Base-by-base conservation (phyloP, 1,284 basidiomycete genomes). In the Xerocomus minutiporus region DNA sequence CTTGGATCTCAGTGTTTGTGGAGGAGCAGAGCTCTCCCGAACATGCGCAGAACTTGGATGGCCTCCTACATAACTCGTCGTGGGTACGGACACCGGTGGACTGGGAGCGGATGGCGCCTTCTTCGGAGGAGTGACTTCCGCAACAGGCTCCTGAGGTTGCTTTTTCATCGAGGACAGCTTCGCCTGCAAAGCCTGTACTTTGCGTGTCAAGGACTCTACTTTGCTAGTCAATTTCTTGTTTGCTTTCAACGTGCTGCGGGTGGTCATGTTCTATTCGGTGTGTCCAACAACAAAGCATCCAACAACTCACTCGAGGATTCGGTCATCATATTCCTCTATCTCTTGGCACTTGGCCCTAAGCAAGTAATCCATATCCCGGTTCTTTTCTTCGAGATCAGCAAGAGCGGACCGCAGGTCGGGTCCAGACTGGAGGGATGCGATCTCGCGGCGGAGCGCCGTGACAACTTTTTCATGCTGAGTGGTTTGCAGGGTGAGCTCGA, bases 311-410 rank as follows among this genome's bases (percentile, higher is more conserved):
- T 85, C 85, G 53, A 91, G 80, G 54, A 83, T 80, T 39, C 80
- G 80, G 64, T 91, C 88, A 59, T 91, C 88, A 53, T 89, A 87
- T 59, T 86, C 85, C 63, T 91, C 88, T 54, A 90, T 88, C 69
- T 91, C 88, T n/a, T 75, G 68, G 57, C 82, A 86, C 67, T 88
- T 91, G 35, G 69, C 72, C 52, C 75, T 75, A 29, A 91, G 71
- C 41, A 87, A 70, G 41, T 82, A 79, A 59, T 91, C 88, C 79
- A 89, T 84, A 62, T 88, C 84, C 34, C 72, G 75, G 59, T 84
- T 85, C 59, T 79, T 80, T 64, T 86, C 84, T 61, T 83, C 78
- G 31, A 89, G 73, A 52, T 86, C 82, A 3, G 71, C 69, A 8
- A 89, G 64, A 20, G 73, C 76, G 8, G 75, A 71, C 53, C 79